Percentiles rank a stretch among this genome's conserved stretches.
Evolutionary conservation across 805 yeast species (phyloP).

Genomic region (Candida koratica): DNA sequence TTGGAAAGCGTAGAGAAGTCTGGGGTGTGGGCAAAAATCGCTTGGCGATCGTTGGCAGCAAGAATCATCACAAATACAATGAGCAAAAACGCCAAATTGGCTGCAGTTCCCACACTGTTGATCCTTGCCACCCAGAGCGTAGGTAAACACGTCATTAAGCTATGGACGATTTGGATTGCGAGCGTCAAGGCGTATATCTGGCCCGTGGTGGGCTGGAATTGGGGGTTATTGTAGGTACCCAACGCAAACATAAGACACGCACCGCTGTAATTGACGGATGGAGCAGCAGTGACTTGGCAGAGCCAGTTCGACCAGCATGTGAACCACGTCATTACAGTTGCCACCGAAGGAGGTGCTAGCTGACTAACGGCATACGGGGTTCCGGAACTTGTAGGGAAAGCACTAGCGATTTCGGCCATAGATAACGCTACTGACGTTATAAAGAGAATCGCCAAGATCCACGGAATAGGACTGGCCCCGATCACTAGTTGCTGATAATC

Average conservation of each 20-base stretch:
- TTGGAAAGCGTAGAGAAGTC: conserved; percentile 27
- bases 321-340: conserved; percentile 56
- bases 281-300: conserved; percentile 60
- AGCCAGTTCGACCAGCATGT: conserved; percentile 65
- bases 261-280: conserved; percentile 55
- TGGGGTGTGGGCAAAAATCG: conserved; percentile 17
- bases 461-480: conserved; percentile 60
- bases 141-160: conserved; percentile 48
- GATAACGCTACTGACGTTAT: conserved; percentile 56
- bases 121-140: conserved; percentile 52
- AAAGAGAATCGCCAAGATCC: conserved; percentile 54
- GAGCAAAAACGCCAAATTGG: conserved; percentile 47
- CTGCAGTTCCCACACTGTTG: conserved; percentile 47
- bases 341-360: conserved; percentile 52
- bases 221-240: conserved; percentile 35
- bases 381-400: conserved; percentile 67
- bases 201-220: conserved; percentile 43
- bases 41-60: conserved; percentile 46
- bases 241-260: conserved; percentile 56
- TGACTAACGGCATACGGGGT: conserved; percentile 66
- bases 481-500: conserved; percentile 56
- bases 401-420: conserved; percentile 62
- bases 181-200: conserved; percentile 50
- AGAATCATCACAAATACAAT: conserved; percentile 53
- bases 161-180: conserved; percentile 47